These are phyloP conservation scores for Termitomyces heimii DNA, from an alignment of 768 basidiomycete species.

Conservation along the genomic window DNA sequence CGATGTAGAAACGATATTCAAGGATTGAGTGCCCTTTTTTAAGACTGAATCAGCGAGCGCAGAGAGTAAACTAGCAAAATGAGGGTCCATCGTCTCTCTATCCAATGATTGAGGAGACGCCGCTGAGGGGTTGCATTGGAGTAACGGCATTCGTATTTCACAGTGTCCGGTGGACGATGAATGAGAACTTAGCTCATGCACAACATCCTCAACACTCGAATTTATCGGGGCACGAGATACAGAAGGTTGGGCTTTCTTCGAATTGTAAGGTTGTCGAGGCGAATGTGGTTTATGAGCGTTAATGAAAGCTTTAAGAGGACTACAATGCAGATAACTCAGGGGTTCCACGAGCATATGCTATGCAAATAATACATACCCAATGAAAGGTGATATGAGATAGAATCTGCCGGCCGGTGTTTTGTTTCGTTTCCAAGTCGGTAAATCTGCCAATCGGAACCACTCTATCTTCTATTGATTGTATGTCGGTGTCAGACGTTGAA, in stretches of 20 bases:
- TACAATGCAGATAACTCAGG: slow-evolving; percentile 18
- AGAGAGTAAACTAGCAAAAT: slow-evolving; percentile 62
- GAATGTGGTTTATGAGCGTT: slow-evolving; percentile 53
- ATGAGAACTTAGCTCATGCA: slow-evolving; percentile 64
- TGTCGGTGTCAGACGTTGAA: slow-evolving; percentile 14
- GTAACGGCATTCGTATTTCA: slow-evolving; percentile 62
- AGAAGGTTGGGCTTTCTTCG: slow-evolving; percentile 16
- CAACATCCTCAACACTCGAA: slow-evolving; percentile 22
- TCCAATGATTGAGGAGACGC: slow-evolving; percentile 28
- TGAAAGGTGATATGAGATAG: slow-evolving; percentile 94
- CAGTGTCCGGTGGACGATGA: slow-evolving; percentile 55
- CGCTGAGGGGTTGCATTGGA: slow-evolving; percentile 39
- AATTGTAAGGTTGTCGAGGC: slow-evolving; percentile 30
- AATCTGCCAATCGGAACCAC: slow-evolving; percentile 86
- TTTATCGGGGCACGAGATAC: not conserved
- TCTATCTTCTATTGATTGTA: slow-evolving; percentile 71
- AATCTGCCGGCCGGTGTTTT: slow-evolving; percentile 72
- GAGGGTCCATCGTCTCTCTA: slow-evolving; percentile 49
- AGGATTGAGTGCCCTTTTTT: not conserved
- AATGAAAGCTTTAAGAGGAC: slow-evolving; percentile 63
- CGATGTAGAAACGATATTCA: not conserved
- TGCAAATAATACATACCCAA: slow-evolving; percentile 46
- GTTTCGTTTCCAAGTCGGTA: slow-evolving; percentile 90
- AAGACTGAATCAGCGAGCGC: slow-evolving; percentile 54
- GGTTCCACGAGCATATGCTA: not conserved